Percentiles rank a stretch among this genome's conserved stretches.
These are phyloP conservation scores for Talaromyces thailandensis DNA, from an alignment of 495 filamentous ascomycete genomes.

Conservation along the genomic window DNA sequence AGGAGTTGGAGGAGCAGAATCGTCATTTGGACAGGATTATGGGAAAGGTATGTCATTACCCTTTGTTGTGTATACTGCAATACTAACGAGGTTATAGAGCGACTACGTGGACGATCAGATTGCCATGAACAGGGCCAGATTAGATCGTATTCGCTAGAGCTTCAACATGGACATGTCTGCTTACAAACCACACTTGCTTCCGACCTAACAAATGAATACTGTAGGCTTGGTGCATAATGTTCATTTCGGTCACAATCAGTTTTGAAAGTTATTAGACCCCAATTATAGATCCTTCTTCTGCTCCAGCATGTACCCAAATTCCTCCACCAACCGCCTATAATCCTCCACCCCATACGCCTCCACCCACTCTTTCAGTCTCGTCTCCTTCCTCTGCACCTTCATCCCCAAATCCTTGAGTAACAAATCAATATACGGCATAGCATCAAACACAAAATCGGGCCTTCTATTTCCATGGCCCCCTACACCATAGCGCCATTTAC, in stretches of 20 bases:
- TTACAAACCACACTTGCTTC: no score
- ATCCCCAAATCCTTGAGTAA: constrained; percentile 60
- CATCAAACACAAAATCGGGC: constrained; percentile 70
- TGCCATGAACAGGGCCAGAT: constrained; percentile 54
- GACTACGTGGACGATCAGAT: constrained; percentile 65
- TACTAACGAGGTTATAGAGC: constrained; percentile 37
- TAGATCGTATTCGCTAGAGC: constrained; percentile 51
- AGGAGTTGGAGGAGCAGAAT: constrained; percentile 70
- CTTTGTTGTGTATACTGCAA: background rate
- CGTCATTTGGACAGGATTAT: constrained; percentile 63
- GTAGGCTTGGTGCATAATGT: background rate
- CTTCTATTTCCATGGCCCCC: constrained; percentile 50
- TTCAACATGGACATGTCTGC: background rate
- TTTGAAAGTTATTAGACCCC: no score
- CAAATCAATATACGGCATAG: constrained; percentile 68
- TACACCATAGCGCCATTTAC: constrained; percentile 57
- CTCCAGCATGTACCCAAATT: constrained; percentile 25
- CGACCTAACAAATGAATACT: no score
- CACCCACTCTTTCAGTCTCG: constrained; percentile 38
- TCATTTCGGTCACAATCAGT: background rate
- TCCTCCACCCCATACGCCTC: constrained; percentile 51
- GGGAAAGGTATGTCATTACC: constrained; percentile 45
- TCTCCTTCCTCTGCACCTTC: constrained; percentile 27
- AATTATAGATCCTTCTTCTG: background rate
- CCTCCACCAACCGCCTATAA: constrained; percentile 50